A percentile compares a stretch with the other conserved stretches of the same genome.
These are phyloP conservation scores for Aspergillus haitiensis DNA, from an alignment of 495 filamentous ascomycete genomes.

Conservation along the genomic window DNA sequence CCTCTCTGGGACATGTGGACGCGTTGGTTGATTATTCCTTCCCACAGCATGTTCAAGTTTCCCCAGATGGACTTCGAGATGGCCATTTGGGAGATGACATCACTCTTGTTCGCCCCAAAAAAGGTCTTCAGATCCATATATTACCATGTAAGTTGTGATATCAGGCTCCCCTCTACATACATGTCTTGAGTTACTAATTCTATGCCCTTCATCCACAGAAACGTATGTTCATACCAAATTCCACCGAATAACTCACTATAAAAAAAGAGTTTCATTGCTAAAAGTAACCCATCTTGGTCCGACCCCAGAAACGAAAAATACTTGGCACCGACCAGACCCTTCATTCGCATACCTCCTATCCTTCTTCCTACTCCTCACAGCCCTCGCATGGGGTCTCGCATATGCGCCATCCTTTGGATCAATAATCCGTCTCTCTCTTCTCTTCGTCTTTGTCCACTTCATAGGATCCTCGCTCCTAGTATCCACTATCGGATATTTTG, in stretches of 20 bases:
- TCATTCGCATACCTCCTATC: conserved; percentile 77
- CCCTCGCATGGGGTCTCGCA: conserved; percentile 71
- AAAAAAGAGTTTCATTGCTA: not conserved
- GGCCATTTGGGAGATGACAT: conserved; percentile 80
- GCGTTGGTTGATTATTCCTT: conserved; percentile 13
- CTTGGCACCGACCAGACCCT: conserved; percentile 73
- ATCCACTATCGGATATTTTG: conserved; percentile 62
- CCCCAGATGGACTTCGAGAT: conserved; percentile 73
- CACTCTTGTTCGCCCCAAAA: conserved; percentile 70
- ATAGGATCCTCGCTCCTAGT: conserved; percentile 60
- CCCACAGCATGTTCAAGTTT: conserved; percentile 59
- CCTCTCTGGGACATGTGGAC: not conserved
- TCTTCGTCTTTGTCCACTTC: conserved; percentile 70
- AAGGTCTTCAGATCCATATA: conserved; percentile 77
- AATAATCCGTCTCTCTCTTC: conserved; percentile 59
- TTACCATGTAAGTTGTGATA: conserved; percentile 59
- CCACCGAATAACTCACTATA: not conserved
- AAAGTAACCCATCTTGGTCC: not conserved
- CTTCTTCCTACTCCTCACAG: conserved; percentile 71
- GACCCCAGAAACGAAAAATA: conserved; percentile 68
- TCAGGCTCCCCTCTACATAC: not conserved
- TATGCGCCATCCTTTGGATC: conserved; percentile 58
- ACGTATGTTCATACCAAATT: conserved; percentile 46
- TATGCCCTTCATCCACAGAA: conserved; percentile 45
- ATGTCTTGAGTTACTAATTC: conserved; percentile 21